A percentile compares a stretch with the other conserved stretches of the same genome.
Conservation (phyloP, 495 filamentous ascomycete species). For the Aspergillus bridgeri region DNA sequence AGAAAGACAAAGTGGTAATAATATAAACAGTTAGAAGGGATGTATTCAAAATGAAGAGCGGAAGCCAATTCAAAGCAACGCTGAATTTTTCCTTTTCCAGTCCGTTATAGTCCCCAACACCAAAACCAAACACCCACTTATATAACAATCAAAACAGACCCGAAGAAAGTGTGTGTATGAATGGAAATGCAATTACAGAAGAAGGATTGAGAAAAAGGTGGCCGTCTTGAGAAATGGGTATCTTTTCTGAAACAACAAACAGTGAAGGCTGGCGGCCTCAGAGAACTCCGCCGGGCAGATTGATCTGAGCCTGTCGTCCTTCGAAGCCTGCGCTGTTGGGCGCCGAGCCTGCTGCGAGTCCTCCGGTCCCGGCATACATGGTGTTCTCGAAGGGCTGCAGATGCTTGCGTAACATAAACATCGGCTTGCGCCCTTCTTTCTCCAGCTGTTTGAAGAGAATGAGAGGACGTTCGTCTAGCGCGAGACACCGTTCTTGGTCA, state of each 20-base stretch:
- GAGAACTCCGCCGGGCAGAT: slow-evolving; percentile 44
- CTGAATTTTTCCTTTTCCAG: slow-evolving; percentile 9
- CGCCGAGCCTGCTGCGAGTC: slow-evolving; percentile 19
- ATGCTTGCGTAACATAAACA: slow-evolving; percentile 92
- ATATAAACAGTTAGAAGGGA: not conserved
- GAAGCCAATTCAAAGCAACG: slow-evolving; percentile 1
- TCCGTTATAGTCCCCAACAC: slow-evolving; percentile 4
- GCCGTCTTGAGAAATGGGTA: not conserved
- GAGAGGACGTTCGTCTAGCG: slow-evolving; percentile 85
- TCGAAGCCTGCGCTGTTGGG: slow-evolving; percentile 46
- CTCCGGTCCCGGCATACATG: not conserved
- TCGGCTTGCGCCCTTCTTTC: slow-evolving; percentile 93
- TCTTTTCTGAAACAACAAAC: slow-evolving; percentile 30
- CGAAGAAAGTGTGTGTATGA: not conserved
- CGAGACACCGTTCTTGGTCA: slow-evolving; percentile 92
- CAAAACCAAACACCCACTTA: slow-evolving; percentile 1
- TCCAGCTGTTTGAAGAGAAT: slow-evolving; percentile 97
- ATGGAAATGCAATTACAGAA: not conserved
- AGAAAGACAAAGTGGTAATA: not conserved
- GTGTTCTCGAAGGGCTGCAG: slow-evolving; percentile 26
- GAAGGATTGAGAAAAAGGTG: not conserved
- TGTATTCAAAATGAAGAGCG: not conserved
- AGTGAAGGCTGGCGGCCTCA: slow-evolving; percentile 21
- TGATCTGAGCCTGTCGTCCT: slow-evolving; percentile 37
- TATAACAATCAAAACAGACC: slow-evolving; percentile 1